These are phyloP conservation scores for Xylaria sp. DNA, from an alignment of 2,329 filamentous ascomycete species.

Conservation along the genomic window DNA sequence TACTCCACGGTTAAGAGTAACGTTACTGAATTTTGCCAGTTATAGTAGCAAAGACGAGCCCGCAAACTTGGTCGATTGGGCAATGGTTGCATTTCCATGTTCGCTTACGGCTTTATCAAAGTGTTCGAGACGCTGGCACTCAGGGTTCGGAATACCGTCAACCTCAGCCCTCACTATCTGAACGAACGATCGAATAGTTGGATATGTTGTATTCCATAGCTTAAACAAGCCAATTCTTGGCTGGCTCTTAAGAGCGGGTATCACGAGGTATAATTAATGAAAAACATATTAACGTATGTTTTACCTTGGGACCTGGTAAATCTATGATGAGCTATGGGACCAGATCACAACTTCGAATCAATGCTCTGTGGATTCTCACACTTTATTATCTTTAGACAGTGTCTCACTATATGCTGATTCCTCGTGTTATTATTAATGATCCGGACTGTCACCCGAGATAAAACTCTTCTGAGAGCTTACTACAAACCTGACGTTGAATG, in stretches of 20 bases:
- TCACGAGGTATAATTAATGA: neutral
- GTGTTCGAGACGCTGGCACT: constrained; percentile 12
- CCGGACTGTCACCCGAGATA: neutral
- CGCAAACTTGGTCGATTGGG: constrained; percentile 1
- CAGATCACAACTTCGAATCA: neutral
- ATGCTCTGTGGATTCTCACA: no score
- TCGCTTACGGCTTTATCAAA: constrained; percentile 23
- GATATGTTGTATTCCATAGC: neutral
- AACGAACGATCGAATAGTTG: neutral
- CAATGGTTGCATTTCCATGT: constrained; percentile 27
- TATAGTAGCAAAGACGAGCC: constrained; percentile 5
- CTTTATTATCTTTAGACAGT: constrained; percentile 9
- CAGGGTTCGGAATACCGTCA: constrained; percentile 3
- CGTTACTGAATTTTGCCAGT: constrained; percentile 29
- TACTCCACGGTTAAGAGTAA: constrained; percentile 28
- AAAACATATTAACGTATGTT: neutral
- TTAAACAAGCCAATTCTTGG: neutral
- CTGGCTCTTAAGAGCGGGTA: neutral
- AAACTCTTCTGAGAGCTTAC: neutral
- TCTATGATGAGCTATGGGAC: neutral
- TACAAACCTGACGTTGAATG: neutral
- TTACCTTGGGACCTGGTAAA: neutral
- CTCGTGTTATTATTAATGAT: neutral
- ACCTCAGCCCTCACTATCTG: neutral
- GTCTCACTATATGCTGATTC: constrained; percentile 8